Conservation (phyloP, 78 protist genomes). For the Capsaspora owczarzaki region DNA sequence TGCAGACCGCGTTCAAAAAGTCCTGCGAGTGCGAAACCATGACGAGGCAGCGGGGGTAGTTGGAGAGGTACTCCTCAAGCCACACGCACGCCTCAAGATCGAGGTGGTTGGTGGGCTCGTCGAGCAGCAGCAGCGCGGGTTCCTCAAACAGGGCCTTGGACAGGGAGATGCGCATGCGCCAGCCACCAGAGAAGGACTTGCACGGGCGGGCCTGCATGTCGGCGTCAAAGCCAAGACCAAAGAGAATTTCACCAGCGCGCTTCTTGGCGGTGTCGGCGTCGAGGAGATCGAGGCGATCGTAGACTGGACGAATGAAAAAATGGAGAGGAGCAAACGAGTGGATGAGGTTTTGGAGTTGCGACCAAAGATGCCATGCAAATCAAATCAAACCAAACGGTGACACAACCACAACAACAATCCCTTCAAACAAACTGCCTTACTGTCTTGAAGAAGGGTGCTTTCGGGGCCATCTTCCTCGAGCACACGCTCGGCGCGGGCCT, state of each 20-base stretch:
- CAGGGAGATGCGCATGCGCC: slow-evolving; percentile 87
- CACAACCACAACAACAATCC: too few species aligned
- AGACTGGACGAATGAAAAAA: slow-evolving; percentile 2
- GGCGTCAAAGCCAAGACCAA: slow-evolving; percentile 76
- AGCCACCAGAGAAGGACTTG: slow-evolving; percentile 77
- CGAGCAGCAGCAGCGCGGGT: slow-evolving; percentile 69
- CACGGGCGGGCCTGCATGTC: slow-evolving; percentile 63
- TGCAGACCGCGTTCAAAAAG: slow-evolving; percentile 80
- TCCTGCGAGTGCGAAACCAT: slow-evolving; percentile 82
- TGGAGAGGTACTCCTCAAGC: slow-evolving; percentile 68
- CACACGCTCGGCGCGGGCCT: slow-evolving; percentile 31
- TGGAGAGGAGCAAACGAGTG: not conserved
- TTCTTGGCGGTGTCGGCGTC: slow-evolving; percentile 39
- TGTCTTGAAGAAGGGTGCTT: slow-evolving; percentile 34
- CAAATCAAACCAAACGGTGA: too few species aligned
- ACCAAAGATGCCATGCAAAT: too few species aligned
- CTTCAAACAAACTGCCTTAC: slow-evolving; percentile 15
- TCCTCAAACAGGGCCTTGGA: slow-evolving; percentile 83
- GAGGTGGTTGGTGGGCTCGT: slow-evolving; percentile 82
- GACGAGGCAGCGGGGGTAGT: slow-evolving; percentile 42
- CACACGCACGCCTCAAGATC: slow-evolving; percentile 74
- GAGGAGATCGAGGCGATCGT: slow-evolving; percentile 31
- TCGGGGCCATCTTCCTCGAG: slow-evolving; percentile 54
- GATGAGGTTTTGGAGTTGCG: too few species aligned
- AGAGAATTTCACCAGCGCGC: slow-evolving; percentile 26